Percentiles rank a stretch among this genome's conserved stretches.
These are phyloP conservation scores for Ganoderma multipileum DNA, from an alignment of 1,284 basidiomycete species.

Conservation along the genomic window DNA sequence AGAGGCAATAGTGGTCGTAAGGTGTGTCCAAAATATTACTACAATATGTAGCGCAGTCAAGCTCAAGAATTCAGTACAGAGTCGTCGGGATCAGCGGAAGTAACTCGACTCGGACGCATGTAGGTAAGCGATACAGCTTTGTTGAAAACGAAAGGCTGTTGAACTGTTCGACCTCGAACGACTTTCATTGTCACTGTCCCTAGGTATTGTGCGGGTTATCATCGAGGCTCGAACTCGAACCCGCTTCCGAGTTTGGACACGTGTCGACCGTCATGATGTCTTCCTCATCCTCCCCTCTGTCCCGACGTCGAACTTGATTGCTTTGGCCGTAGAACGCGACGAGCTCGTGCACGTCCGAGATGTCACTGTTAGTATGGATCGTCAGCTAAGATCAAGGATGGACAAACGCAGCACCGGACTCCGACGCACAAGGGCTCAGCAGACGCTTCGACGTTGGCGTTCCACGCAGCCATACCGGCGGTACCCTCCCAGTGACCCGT, in stretches of 20 bases:
- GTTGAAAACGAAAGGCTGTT: background rate
- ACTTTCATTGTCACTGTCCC: background rate
- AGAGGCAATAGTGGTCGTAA: background rate
- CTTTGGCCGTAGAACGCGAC: background rate
- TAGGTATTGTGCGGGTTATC: background rate
- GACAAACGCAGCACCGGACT: background rate
- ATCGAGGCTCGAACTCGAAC: background rate
- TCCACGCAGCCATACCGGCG: background rate
- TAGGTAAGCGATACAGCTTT: no score
- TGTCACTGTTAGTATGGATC: background rate
- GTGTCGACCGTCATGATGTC: background rate
- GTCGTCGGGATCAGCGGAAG: no score
- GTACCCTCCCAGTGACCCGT: background rate
- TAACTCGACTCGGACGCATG: no score
- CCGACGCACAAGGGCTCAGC: background rate
- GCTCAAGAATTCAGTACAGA: no score
- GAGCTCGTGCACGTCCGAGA: background rate
- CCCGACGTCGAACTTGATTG: no score
- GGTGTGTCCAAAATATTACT: no score
- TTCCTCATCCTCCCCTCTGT: background rate
- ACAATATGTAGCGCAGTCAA: background rate
- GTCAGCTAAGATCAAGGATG: background rate
- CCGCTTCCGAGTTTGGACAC: background rate
- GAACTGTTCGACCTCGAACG: background rate
- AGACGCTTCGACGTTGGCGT: background rate